phyloP scores from a whole-genome alignment of 139 green algal species.

The Asterochloris erici region DNA sequence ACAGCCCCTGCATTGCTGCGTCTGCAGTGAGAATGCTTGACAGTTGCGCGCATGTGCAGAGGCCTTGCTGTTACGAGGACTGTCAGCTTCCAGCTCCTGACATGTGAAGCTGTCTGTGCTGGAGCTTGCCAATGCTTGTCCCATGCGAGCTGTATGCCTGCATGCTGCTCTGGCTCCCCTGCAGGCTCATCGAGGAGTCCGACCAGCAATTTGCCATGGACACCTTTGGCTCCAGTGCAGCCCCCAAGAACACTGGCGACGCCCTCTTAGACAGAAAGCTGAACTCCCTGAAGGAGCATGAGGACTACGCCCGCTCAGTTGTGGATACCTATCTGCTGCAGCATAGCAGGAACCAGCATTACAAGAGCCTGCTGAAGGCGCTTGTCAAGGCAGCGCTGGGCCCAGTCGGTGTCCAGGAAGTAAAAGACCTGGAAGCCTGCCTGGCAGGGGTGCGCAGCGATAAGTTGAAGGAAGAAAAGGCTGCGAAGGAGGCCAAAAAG shows the following conservation, averaged over 20 bases:
- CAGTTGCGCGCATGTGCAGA: too few relatives aligned
- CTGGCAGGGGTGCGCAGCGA: conserved; percentile 56
- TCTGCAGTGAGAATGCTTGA: too few relatives aligned
- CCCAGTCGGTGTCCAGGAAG: conserved; percentile 38
- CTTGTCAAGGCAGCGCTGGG: conserved; percentile 35
- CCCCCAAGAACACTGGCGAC: too few relatives aligned
- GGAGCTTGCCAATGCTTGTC: neutral
- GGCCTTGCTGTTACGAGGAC: too few relatives aligned
- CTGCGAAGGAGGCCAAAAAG: conserved; percentile 49
- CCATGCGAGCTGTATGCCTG: neutral
- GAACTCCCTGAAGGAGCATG: conserved; percentile 72
- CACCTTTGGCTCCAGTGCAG: conserved; percentile 54
- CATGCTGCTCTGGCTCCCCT: neutral
- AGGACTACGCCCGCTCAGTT: conserved; percentile 47
- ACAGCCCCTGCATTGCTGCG: too few relatives aligned
- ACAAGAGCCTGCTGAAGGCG: conserved; percentile 60
- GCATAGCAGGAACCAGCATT: conserved; percentile 57
- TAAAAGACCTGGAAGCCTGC: conserved; percentile 68
- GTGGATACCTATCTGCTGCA: conserved; percentile 49
- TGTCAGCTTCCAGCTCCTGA: too few relatives aligned
- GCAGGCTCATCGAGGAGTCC: conserved; percentile 68
- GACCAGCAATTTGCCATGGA: conserved; percentile 63
- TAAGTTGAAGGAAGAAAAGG: conserved; percentile 69
- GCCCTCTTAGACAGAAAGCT: conserved; percentile 27
- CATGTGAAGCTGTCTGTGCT: too few relatives aligned